phyloP scores from a whole-genome alignment of 1,139 yeast genomes.

The Yamadazyma sp. region DNA sequence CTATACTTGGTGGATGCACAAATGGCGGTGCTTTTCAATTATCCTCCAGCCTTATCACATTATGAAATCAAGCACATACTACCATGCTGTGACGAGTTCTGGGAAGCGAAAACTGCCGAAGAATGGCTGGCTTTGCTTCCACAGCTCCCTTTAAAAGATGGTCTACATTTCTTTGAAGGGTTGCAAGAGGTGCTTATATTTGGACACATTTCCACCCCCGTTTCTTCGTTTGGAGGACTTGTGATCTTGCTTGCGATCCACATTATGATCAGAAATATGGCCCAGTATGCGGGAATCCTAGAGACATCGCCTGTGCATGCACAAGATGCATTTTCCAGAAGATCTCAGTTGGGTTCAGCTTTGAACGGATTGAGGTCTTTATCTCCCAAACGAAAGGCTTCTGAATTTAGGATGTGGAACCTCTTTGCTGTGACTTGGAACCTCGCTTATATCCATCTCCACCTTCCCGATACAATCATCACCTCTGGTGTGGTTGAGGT shows the following conservation, averaged over 20 bases:
- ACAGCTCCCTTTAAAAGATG: background rate
- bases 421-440: slow-evolving; percentile 2
- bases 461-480: slow-evolving; percentile 4
- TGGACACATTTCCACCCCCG: slow-evolving; percentile 2
- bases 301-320: background rate
- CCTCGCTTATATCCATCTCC: slow-evolving; percentile 3
- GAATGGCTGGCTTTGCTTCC: background rate
- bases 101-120: background rate
- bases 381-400: background rate
- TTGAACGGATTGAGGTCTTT: slow-evolving; percentile 1
- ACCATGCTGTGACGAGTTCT: slow-evolving; percentile 3
- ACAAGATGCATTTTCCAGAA: slow-evolving; percentile 2
- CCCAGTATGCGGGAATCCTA: slow-evolving; percentile 3
- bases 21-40: slow-evolving; percentile 1
- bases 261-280: slow-evolving; percentile 4
- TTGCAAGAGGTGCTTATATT: slow-evolving; percentile 1
- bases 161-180: slow-evolving; percentile 1
- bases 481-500: slow-evolving; percentile 3
- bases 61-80: slow-evolving; percentile 2
- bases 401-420: slow-evolving; percentile 1
- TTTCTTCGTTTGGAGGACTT: slow-evolving; percentile 3
- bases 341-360: slow-evolving; percentile 3
- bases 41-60: slow-evolving; percentile 3
- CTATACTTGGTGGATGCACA: slow-evolving; percentile 2
- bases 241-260: background rate